These are phyloP conservation scores for Russula emetica DNA, from an alignment of 768 basidiomycete species.

Conservation along the genomic window DNA sequence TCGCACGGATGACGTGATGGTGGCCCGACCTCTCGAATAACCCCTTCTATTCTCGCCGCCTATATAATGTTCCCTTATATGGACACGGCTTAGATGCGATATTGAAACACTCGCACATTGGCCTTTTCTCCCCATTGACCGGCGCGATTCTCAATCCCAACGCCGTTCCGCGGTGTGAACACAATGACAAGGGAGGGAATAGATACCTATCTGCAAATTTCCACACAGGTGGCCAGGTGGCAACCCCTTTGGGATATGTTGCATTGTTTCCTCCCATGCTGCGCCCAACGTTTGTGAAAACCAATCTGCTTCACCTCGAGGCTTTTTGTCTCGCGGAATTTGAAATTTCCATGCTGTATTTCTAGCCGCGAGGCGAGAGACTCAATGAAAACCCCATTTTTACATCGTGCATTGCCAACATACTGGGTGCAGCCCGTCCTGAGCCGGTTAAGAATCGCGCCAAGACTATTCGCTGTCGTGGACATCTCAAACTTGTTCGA, in stretches of 20 bases:
- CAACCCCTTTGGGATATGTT: background rate
- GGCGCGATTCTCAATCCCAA: constrained; percentile 7
- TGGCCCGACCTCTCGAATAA: constrained; percentile 4
- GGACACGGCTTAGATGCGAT: constrained; percentile 17
- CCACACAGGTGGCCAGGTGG: background rate
- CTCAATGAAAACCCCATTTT: background rate
- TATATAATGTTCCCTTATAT: constrained; percentile 19
- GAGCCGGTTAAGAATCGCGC: background rate
- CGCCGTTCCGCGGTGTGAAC: constrained; percentile 5
- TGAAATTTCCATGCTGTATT: background rate
- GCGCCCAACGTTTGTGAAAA: constrained; percentile 5
- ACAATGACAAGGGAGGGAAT: constrained; percentile 3
- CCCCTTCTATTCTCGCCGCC: constrained; percentile 17
- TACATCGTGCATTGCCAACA: background rate
- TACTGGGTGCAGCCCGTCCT: background rate
- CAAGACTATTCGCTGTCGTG: background rate
- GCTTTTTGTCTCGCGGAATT: constrained; percentile 12
- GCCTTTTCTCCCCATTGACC: background rate
- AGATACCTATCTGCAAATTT: background rate
- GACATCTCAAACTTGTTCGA: background rate
- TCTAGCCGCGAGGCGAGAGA: background rate
- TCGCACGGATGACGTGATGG: background rate
- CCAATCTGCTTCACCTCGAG: background rate
- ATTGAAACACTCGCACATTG: background rate
- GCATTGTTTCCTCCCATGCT: background rate